Evolutionary conservation across 2,329 filamentous ascomycete genomes (phyloP), one percentile per base, ranked within the genome.

Genomic region (Fusarium sp.): DNA sequence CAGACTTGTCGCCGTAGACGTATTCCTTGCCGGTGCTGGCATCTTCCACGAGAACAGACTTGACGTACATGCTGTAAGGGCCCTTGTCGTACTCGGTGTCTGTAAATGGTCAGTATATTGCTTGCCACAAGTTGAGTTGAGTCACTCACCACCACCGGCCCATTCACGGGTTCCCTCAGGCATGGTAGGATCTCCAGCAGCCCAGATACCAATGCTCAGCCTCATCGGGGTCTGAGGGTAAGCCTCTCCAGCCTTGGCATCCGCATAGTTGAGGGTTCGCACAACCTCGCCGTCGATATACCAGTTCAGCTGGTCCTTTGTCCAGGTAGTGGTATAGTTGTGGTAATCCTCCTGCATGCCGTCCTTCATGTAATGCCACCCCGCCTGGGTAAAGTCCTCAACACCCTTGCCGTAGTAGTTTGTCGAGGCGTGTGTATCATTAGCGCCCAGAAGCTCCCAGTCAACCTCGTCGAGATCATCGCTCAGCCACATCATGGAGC

Each of bases 391-490:
- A 83, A 86, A 80, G 86, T 93, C 81, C 83, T 90, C 85, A 85
- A 83, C 86, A 58, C 93, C 94, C 85, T 95, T 95, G 81, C 93
- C 92, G 78, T 93, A 96, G 84, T 92, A 96, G 85, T 96, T 95
- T 76, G 90, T 92, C 77, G 93, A 88, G 10, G 90, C 92, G 37
- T 87, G 83, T 18, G 86, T 89, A 65, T 85, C 83, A 79, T 94
- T 92, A 66, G 88, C 88, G 54, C 94, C 94, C 68, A 95, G 88
- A 79, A 94, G 93, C 80, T 97, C 94, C 90, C 94, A 96, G 80
- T 98, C 95, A 45, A 97, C 92, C 83, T 97, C 94, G 81, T 97
- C 95, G 16, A 96, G 88, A 77, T 95, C 92, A 76, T 97, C 93
- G 60, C 93, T 96, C 75, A 97, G 88, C 82, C 96, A 88, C 81